Conservation (phyloP, 768 basidiomycete genomes). For the Boletus insuetus region DNA sequence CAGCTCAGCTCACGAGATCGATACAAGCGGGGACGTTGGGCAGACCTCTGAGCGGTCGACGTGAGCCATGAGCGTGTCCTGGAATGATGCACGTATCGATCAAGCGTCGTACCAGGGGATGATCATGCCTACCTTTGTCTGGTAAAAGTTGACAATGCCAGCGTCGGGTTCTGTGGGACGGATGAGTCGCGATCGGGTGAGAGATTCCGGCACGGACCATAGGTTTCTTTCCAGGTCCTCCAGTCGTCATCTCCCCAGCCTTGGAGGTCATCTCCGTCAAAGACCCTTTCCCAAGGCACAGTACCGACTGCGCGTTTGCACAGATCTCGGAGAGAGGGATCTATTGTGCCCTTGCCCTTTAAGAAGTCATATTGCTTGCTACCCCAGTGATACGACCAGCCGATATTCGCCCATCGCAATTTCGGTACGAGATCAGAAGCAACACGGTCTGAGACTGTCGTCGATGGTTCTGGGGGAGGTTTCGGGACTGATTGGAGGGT, state of each 20-base stretch:
- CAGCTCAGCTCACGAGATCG: conserved; percentile 75
- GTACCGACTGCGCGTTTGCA: conserved; percentile 61
- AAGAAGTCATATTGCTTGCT: conserved; percentile 93
- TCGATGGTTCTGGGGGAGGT: conserved; percentile 62
- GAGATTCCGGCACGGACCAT: conserved; percentile 49
- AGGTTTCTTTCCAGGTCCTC: conserved; percentile 72
- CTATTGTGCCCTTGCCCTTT: conserved; percentile 62
- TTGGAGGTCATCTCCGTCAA: conserved; percentile 34
- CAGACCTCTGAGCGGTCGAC: conserved; percentile 97
- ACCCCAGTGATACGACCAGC: conserved; percentile 97
- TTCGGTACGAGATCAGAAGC: conserved; percentile 65
- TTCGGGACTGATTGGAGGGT: conserved; percentile 55
- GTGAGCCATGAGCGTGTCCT: conserved; percentile 93
- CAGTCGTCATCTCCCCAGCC: conserved; percentile 63
- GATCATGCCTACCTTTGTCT: conserved; percentile 51
- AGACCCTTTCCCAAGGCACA: conserved; percentile 74
- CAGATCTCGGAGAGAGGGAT: conserved; percentile 48
- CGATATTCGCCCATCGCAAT: conserved; percentile 94
- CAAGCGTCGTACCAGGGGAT: not conserved
- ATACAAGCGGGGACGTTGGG: conserved; percentile 87
- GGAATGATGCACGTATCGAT: not conserved
- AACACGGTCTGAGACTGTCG: conserved; percentile 47
- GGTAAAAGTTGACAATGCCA: conserved; percentile 96
- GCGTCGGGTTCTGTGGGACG: conserved; percentile 77
- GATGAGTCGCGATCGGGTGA: not conserved